Evolutionary conservation across 2,329 filamentous ascomycete genomes (phyloP).

Genomic region (Dactylonectria estremocensis): DNA sequence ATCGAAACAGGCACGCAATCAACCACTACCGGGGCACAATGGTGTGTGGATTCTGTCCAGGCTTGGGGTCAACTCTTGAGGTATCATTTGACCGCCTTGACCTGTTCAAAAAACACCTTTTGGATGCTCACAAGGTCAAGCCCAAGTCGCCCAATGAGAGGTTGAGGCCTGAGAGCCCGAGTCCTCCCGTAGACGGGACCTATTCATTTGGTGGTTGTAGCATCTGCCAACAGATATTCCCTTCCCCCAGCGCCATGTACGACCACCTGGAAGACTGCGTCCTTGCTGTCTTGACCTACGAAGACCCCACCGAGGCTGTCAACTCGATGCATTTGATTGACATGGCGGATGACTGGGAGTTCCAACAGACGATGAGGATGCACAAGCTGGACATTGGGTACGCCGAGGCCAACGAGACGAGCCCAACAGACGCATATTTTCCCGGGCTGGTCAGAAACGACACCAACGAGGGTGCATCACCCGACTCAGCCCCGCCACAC

Average conservation of each 20-base stretch:
- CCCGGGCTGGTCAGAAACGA: no score
- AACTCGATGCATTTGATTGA: background rate
- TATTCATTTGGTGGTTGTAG: background rate
- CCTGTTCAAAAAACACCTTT: constrained; percentile 10
- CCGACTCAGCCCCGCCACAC: background rate
- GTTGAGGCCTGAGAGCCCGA: background rate
- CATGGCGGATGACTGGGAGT: background rate
- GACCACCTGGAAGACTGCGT: constrained; percentile 18
- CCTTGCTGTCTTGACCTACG: background rate
- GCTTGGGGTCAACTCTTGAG: background rate
- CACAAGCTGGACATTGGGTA: background rate
- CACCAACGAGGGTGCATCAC: background rate
- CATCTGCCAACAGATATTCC: background rate
- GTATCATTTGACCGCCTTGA: constrained; percentile 8
- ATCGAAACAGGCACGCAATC: constrained; percentile 7
- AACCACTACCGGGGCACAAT: constrained; percentile 13
- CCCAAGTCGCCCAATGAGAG: constrained; percentile 6
- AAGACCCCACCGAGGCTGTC: constrained; percentile 9
- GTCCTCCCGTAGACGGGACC: background rate
- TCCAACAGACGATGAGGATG: background rate
- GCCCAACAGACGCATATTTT: no score
- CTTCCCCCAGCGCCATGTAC: constrained; percentile 1
- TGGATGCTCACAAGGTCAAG: constrained; percentile 4
- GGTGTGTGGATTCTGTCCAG: constrained; percentile 9
- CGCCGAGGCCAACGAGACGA: background rate